phyloP scores from a whole-genome alignment of 179 eudicot genomes.

The Heliamphora pulchella region DNA sequence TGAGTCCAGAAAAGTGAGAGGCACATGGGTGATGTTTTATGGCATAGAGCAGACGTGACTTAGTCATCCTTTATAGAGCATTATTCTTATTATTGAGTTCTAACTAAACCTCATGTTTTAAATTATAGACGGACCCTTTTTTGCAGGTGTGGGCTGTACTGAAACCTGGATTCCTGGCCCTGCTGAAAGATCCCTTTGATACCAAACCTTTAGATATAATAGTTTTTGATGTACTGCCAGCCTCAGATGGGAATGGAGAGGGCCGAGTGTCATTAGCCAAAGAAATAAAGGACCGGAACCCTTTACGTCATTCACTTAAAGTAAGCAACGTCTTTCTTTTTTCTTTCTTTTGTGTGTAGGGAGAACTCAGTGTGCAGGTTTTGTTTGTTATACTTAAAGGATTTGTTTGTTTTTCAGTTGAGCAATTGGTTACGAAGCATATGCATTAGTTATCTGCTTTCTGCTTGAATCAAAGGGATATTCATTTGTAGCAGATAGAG shows the following conservation, averaged over 20 bases:
- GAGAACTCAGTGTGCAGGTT: not conserved
- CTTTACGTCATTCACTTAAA: slow-evolving; percentile 62
- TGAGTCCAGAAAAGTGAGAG: not conserved
- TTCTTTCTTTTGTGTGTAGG: not conserved
- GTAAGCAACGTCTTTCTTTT: slow-evolving; percentile 32
- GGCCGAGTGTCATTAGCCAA: slow-evolving; percentile 69
- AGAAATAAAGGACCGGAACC: slow-evolving; percentile 77
- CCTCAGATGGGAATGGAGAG: slow-evolving; percentile 59
- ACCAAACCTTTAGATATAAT: slow-evolving; percentile 71
- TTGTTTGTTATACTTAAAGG: not conserved
- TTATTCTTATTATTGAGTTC: not conserved
- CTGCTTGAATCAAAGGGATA: not conserved
- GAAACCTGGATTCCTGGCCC: slow-evolving; percentile 95
- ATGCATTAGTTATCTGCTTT: not conserved
- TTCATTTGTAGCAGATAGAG: not conserved
- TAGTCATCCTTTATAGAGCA: not conserved
- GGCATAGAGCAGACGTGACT: not conserved
- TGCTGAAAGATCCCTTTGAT: slow-evolving; percentile 83
- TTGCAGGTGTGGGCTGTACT: slow-evolving; percentile 96
- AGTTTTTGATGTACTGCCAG: slow-evolving; percentile 81
- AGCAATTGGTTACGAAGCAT: not conserved
- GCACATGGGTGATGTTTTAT: slow-evolving; percentile 3
- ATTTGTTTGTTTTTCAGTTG: not conserved
- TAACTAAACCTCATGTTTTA: not conserved
- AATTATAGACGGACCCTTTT: slow-evolving; percentile 1